Evolutionary conservation across 106 monocot species (phyloP).

Genomic region (Acanthochlamys bracteata): DNA sequence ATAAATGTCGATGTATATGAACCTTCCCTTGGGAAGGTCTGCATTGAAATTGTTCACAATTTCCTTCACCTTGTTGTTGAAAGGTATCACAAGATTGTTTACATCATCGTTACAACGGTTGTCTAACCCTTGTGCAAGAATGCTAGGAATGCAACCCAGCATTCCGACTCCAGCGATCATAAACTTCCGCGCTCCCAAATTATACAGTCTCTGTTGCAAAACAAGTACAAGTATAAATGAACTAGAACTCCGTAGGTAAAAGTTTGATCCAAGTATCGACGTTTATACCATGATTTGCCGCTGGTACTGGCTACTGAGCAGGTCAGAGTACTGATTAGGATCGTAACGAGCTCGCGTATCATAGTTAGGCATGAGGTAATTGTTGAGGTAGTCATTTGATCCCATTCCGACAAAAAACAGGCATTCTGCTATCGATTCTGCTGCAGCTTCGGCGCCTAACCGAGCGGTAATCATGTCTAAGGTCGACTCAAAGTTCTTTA

Average conservation of each 20-base stretch:
- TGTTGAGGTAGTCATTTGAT: slow-evolving; percentile 48
- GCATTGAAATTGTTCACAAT: slow-evolving; percentile 63
- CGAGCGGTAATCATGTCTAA: slow-evolving; percentile 12
- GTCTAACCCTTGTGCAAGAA: slow-evolving; percentile 40
- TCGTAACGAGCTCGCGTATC: slow-evolving; percentile 20
- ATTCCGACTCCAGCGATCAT: slow-evolving; percentile 59
- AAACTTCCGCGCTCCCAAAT: slow-evolving; percentile 70
- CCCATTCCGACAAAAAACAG: slow-evolving; percentile 37
- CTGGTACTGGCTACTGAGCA: slow-evolving; percentile 18
- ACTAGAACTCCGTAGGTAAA: background rate
- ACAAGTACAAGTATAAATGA: background rate
- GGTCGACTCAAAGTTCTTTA: slow-evolving; percentile 27
- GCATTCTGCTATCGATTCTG: slow-evolving; percentile 11
- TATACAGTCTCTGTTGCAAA: slow-evolving; percentile 50
- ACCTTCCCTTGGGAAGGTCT: slow-evolving; percentile 54
- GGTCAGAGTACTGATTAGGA: slow-evolving; percentile 24
- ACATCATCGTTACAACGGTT: slow-evolving; percentile 53
- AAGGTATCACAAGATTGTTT: slow-evolving; percentile 60
- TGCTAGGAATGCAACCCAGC: slow-evolving; percentile 71
- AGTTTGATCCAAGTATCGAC: background rate
- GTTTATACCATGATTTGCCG: slow-evolving; percentile 26
- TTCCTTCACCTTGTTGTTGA: slow-evolving; percentile 55
- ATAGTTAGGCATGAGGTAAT: slow-evolving; percentile 35
- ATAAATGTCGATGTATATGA: slow-evolving; percentile 59
- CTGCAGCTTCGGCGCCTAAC: slow-evolving; percentile 2